Conservation (phyloP, 768 basidiomycete species). For the Tulasnella calospora region DNA sequence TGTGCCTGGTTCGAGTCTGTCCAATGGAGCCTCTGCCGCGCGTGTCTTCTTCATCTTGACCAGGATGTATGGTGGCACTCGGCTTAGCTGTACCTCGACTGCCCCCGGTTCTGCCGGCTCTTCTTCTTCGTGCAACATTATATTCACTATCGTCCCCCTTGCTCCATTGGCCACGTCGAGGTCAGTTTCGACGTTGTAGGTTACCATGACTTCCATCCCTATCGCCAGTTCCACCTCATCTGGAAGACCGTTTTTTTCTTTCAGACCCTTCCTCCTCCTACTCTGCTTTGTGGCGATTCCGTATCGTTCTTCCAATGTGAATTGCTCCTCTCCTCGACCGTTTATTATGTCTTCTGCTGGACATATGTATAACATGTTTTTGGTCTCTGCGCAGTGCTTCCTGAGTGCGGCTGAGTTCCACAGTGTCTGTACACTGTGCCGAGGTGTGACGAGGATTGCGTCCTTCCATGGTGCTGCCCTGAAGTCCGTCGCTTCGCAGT, state of each 20-base stretch:
- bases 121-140: conserved; percentile 39
- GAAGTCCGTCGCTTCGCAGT: conserved; percentile 31
- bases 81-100: too few relatives aligned
- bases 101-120: too few relatives aligned
- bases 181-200: conserved; percentile 39
- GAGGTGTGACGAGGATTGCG: conserved; percentile 38
- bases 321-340: too few relatives aligned
- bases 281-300: too few relatives aligned
- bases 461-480: conserved; percentile 36
- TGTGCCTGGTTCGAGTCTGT: conserved; percentile 35
- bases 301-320: too few relatives aligned
- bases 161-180: conserved; percentile 43
- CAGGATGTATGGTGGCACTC: too few relatives aligned
- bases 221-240: conserved; percentile 31
- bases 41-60: too few relatives aligned
- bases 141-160: conserved; percentile 36
- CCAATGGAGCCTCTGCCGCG: conserved; percentile 30
- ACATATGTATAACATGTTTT: conserved; percentile 33
- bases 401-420: conserved; percentile 39
- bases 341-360: conserved; percentile 35
- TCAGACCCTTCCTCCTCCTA: too few relatives aligned
- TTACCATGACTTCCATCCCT: conserved; percentile 42
- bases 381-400: conserved; percentile 32
- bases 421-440: conserved; percentile 35
- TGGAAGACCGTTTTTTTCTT: too few relatives aligned